Conservation (phyloP, 78 protist species). For the Anaeramoeba flamelloides region DNA sequence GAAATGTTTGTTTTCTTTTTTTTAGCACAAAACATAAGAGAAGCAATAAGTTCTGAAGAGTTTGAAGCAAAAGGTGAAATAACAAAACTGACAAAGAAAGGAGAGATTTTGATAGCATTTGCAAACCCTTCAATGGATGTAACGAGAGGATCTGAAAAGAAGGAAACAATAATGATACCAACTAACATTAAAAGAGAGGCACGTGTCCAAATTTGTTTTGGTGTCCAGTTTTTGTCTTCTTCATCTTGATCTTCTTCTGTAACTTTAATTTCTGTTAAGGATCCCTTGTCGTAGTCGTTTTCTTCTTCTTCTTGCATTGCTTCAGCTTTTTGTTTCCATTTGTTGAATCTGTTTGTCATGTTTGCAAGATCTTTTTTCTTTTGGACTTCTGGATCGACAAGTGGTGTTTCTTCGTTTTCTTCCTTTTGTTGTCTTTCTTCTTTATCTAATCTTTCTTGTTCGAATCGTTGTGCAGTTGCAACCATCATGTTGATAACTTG, state of each 20-base stretch:
- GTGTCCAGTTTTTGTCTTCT: no score
- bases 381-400: no score
- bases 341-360: no score
- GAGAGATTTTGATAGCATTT: neutral
- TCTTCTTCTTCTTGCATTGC: neutral
- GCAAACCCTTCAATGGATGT: constrained; percentile 12
- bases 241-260: neutral
- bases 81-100: constrained; percentile 20
- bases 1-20: constrained; percentile 1
- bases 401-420: no score
- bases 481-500: no score
- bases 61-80: constrained; percentile 18
- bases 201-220: no score
- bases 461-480: no score
- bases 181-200: neutral
- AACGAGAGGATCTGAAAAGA: constrained; percentile 38
- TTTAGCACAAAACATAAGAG: constrained; percentile 2
- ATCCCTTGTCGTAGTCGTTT: neutral
- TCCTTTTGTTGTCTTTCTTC: no score
- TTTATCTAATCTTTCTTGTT: no score
- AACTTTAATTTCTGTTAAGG: neutral
- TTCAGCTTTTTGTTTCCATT: no score
- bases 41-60: constrained; percentile 16
- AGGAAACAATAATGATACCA: constrained; percentile 22
- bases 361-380: no score